These are phyloP conservation scores for Phytophthora boehmeriae DNA, from an alignment of 352 stramenopile genomes.

Conservation along the genomic window DNA sequence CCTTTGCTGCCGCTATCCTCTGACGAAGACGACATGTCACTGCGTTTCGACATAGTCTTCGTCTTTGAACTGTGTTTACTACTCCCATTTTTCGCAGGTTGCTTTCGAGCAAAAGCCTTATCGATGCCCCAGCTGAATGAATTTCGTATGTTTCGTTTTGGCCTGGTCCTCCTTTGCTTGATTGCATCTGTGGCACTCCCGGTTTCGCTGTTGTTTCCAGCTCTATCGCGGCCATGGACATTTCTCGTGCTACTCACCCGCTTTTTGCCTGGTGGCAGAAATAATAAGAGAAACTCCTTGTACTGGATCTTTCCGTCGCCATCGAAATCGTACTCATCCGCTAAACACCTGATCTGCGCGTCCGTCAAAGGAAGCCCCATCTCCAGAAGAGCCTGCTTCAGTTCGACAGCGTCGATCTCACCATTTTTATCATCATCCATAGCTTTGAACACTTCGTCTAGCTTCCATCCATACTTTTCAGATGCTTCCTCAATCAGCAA, in stretches of 20 bases:
- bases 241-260: slow-evolving; percentile 25
- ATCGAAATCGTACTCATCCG: slow-evolving; percentile 67
- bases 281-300: slow-evolving; percentile 60
- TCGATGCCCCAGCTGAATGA: slow-evolving; percentile 76
- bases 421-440: slow-evolving; percentile 68
- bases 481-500: slow-evolving; percentile 45
- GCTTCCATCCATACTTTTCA: slow-evolving; percentile 46
- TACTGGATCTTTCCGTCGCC: slow-evolving; percentile 72
- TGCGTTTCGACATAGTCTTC: slow-evolving; percentile 4
- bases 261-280: slow-evolving; percentile 29
- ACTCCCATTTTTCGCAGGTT: slow-evolving; percentile 25
- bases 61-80: slow-evolving; percentile 6
- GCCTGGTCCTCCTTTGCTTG: slow-evolving; percentile 17
- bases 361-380: slow-evolving; percentile 76
- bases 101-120: slow-evolving; percentile 71
- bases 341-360: slow-evolving; percentile 61
- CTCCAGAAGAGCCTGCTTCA: slow-evolving; percentile 62
- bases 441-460: slow-evolving; percentile 60
- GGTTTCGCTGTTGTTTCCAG: slow-evolving; percentile 20
- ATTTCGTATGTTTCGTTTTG: slow-evolving; percentile 63
- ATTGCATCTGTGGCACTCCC: slow-evolving; percentile 19
- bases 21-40: slow-evolving; percentile 19
- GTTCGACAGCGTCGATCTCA: slow-evolving; percentile 51
- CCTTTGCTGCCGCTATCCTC: slow-evolving; percentile 9
- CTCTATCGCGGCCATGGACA: neutral